Base-by-base conservation (phyloP, 2,329 filamentous ascomycete species). In the Venturia carpophila region DNA sequence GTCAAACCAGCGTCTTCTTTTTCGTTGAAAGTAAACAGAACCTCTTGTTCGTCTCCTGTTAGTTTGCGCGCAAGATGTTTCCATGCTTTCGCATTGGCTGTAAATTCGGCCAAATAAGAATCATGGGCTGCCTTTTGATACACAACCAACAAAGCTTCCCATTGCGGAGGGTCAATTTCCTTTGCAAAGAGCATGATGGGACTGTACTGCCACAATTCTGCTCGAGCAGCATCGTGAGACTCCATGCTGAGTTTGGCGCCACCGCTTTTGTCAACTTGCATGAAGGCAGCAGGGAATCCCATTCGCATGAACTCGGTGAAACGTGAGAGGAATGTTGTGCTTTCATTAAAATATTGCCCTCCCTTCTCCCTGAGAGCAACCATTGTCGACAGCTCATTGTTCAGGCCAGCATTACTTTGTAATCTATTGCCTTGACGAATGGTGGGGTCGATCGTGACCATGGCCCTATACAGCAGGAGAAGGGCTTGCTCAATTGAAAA, bases 341-440 rank as follows among this genome's bases (percentile, higher is more conserved):
- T 91, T 73, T 96, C 90, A 17, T 86, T 82, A 65, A 87, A 81
- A 72, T 97, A 99, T 73, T 91, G 88, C 68, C 95, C 89, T 75
- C 92, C 94, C 83, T 96, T 97, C 75, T 97, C 92, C 70, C 92
- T 90, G 34, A 99, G 85, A 49, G 96, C 92, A 64, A 90, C 87
- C 93, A 99, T 97, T 69, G 91, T 88, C 42, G 90, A 82, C 62
- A 87, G 77, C 67, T 86, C 91, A 68, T 88, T 91, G 15, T 89
- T 84, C 62, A 68, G 80, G 34, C 77, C 75, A 15, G 77, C 73
- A 64, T 81, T 79, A 63, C 79, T 76, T n/a, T 71, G 71, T 41
- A 78, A 74, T 81, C 80, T 19, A 78, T 74, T 78, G 77, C 71
- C 72, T 41, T 81, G 78, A 63, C 88, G 84, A 58, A 93, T 84